Evolutionary conservation across 495 filamentous ascomycete species (phyloP), one percentile per base, ranked within the genome.

Genomic region (Apodospora peruviana): DNA sequence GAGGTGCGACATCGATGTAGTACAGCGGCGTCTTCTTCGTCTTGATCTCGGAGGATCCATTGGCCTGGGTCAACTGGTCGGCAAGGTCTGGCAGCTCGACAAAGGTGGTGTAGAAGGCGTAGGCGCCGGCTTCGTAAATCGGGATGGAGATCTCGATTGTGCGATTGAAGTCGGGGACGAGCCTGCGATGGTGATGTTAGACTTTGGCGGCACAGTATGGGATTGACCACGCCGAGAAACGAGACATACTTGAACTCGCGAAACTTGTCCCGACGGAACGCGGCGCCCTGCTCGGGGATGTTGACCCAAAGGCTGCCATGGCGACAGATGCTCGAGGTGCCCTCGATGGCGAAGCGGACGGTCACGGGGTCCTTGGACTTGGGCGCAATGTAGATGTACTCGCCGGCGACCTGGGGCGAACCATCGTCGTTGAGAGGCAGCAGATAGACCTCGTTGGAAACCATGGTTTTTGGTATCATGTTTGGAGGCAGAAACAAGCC

Each of bases 291-390:
- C 51, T 82, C 79, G 2, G 94, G 94, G 46, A 96, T 85, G 66
- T 99, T 97, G 48, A 93, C 86, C 91, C 93, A 97, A 44, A 99
- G 74, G 56, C 86, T 94, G 35, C 94, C 94, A 61, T 95, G 75
- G 42, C 89, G 79, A 68, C 90, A 95, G 71, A 97, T 94, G 34
- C 93, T 94, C 66, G 90, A 96, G 38, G 89, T 90, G 43, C 94
- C 94, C 66, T 96, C 90, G 59, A 99, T 94, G 36, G 87, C 81
- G 66, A 99, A 96, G 21, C 94, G 83, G 37, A 99, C 75, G 40
- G 79, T 76, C 58, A 97, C 86, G 16, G 86, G 78, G 11, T 81
- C 81, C 42, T 78, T 68, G 2, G 77, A 74, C 39, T 84, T 87
- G 21, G 94, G 83, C 1, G 89, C 85, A 2, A 99, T 74, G 66